phyloP scores from a whole-genome alignment of 2,329 filamentous ascomycete genomes.

The Cladosporium oxysporum region DNA sequence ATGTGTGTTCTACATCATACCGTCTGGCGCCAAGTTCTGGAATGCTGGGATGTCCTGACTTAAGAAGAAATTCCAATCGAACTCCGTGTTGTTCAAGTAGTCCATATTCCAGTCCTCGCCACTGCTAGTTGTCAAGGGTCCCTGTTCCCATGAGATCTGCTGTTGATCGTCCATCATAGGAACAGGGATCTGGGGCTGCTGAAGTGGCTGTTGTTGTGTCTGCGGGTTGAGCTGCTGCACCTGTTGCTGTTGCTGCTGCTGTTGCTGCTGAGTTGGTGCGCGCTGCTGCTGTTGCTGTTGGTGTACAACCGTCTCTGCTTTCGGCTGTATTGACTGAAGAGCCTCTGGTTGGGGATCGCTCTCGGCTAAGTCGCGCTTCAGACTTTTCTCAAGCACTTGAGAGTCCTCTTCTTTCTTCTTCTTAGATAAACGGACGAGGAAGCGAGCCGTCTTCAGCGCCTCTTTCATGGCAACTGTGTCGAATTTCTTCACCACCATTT shows the following conservation, averaged over 20 bases:
- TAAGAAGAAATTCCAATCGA: slow-evolving; percentile 38
- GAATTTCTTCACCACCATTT: slow-evolving; percentile 36
- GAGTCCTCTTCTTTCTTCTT: slow-evolving; percentile 51
- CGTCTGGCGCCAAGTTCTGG: slow-evolving; percentile 36
- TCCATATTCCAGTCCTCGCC: slow-evolving; percentile 39
- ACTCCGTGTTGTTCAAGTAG: slow-evolving; percentile 35
- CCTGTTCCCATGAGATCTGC: slow-evolving; percentile 18
- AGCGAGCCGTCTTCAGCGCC: slow-evolving; percentile 56
- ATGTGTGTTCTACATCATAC: slow-evolving; percentile 31
- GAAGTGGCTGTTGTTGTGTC: slow-evolving; percentile 4
- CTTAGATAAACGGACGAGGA: slow-evolving; percentile 56
- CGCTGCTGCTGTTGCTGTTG: slow-evolving; percentile 3
- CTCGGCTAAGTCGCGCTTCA: slow-evolving; percentile 26
- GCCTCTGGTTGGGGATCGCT: slow-evolving; percentile 28
- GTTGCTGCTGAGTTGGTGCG: background rate
- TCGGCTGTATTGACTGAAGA: slow-evolving; percentile 13
- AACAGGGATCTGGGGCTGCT: slow-evolving; percentile 3
- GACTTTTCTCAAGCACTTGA: slow-evolving; percentile 34
- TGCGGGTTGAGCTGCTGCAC: background rate
- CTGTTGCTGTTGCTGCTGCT: slow-evolving; percentile 14
- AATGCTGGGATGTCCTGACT: slow-evolving; percentile 37
- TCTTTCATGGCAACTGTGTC: slow-evolving; percentile 47
- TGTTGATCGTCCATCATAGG: slow-evolving; percentile 19
- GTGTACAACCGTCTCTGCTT: background rate
- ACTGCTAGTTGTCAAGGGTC: slow-evolving; percentile 29